Base-by-base conservation (phyloP, 148 eudicot species). In the Arbutus unedo region DNA sequence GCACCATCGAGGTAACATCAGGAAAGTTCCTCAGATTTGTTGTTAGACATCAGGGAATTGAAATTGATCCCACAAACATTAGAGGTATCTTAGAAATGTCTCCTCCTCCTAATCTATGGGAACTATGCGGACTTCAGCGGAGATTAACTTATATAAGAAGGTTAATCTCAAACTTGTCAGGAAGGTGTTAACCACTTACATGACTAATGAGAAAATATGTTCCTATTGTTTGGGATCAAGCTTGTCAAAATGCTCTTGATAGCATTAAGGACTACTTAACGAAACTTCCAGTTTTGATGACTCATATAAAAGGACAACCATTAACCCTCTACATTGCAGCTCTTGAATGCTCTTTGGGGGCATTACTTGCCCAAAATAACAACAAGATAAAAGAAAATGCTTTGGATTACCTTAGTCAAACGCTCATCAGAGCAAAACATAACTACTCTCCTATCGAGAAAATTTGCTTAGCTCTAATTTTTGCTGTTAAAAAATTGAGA, bases 21-120 rank as follows among this genome's bases (percentile, higher is more conserved):
- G 8, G 47, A 8, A 77, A 77, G 41, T 54, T 77, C 49, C 64
- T 77, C 15, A n/a, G 80, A 13, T 77, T 53, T 77, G 47, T 54
- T 54, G 64, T 77, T 15, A 77, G n/a, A 55, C 47, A 77, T 43
- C 64, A 48, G 2, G 57, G 41, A 48, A 75, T 76, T 21, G 59
- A 76, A 25, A 49, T 48, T 47, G 79, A 76, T 45, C 55, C 50
- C 13, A 44, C 53, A 16, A 74, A 74, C n/a, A 74, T 45, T 15
- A 49, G 45, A 67, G 72, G 44, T 11, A 76, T 76, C 41, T 9
- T 3, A 18, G 56, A 76, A 18, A 76, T 76, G 79, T 41, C 79
- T 3, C 79, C 54, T n/a, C 54, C 79, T 19, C 14, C 19, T 9
- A 76, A 76, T 21, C 15, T 50, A 5, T 38, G 68, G 1, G 16